phyloP scores from a whole-genome alignment of 2,329 filamentous ascomycete genomes.

The Penicillium freii region DNA sequence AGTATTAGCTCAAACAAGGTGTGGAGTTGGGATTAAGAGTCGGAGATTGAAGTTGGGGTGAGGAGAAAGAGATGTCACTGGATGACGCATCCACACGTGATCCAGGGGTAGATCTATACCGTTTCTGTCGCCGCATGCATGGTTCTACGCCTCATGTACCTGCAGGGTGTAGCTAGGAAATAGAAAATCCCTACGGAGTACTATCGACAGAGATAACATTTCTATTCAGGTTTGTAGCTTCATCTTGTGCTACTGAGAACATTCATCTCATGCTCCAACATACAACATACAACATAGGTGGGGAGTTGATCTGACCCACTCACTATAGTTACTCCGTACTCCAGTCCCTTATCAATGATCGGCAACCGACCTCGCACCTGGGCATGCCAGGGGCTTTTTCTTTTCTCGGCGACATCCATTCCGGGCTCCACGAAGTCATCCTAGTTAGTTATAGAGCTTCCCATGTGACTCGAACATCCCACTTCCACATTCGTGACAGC shows the following conservation, averaged over 20 bases:
- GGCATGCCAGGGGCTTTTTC: neutral
- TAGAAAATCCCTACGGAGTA: neutral
- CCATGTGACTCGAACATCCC: no score
- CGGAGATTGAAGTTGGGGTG: conserved; percentile 5
- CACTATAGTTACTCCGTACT: neutral
- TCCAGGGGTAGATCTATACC: conserved; percentile 6
- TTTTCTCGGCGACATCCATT: no score
- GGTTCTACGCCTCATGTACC: conserved; percentile 4
- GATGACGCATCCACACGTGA: conserved; percentile 24
- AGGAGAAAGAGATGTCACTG: conserved; percentile 20
- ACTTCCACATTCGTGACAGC: no score
- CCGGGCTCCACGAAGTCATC: no score
- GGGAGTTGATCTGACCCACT: conserved; percentile 11
- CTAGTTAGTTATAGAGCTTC: no score
- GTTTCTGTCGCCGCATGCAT: neutral
- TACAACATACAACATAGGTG: neutral
- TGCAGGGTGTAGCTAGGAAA: conserved; percentile 1
- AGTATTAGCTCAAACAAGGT: neutral
- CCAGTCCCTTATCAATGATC: conserved; percentile 14
- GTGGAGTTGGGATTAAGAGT: neutral
- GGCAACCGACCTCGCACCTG: neutral
- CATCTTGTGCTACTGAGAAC: neutral
- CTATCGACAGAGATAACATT: no score
- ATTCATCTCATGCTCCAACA: neutral
- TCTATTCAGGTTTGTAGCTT: no score